phyloP scores from a whole-genome alignment of 306 rosid genomes.

The Vigna radiata region DNA sequence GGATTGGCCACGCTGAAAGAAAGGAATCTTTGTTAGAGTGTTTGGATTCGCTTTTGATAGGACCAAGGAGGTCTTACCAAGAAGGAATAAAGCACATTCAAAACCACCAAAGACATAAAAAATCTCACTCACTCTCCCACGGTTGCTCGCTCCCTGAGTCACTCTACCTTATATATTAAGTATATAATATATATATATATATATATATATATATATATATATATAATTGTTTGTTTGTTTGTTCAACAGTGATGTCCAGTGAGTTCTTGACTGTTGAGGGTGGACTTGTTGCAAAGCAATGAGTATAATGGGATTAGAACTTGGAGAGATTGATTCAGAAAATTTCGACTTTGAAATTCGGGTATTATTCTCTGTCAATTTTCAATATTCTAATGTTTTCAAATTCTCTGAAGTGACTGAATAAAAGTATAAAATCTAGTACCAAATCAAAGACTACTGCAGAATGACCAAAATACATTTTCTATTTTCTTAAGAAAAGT shows the following conservation, averaged over 20 bases:
- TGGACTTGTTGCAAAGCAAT: background rate
- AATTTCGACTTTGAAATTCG: conserved; percentile 50
- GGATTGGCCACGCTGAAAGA: conserved; percentile 56
- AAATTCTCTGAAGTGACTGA: background rate
- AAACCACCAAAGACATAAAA: conserved; percentile 33
- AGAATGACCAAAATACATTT: background rate
- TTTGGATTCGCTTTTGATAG: conserved; percentile 64
- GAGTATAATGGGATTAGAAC: conserved; percentile 12
- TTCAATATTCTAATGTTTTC: background rate
- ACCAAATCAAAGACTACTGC: conserved; percentile 1
- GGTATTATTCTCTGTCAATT: conserved; percentile 11
- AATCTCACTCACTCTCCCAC: conserved; percentile 37
- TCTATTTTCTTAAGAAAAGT: no score
- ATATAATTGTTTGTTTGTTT: background rate
- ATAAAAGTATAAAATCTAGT: background rate
- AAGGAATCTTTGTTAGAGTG: conserved; percentile 60
- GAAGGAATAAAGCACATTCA: conserved; percentile 64
- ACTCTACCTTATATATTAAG: background rate
- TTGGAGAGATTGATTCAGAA: conserved; percentile 48
- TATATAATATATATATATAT: background rate
- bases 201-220: background rate
- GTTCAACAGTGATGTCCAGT: conserved; percentile 4
- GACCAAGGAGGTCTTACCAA: conserved; percentile 60
- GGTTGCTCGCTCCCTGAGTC: conserved; percentile 28
- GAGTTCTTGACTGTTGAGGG: conserved; percentile 1